Evolutionary conservation across 768 basidiomycete species (phyloP), one percentile per base, ranked within the genome.

Genomic region (Inosperma sp.): DNA sequence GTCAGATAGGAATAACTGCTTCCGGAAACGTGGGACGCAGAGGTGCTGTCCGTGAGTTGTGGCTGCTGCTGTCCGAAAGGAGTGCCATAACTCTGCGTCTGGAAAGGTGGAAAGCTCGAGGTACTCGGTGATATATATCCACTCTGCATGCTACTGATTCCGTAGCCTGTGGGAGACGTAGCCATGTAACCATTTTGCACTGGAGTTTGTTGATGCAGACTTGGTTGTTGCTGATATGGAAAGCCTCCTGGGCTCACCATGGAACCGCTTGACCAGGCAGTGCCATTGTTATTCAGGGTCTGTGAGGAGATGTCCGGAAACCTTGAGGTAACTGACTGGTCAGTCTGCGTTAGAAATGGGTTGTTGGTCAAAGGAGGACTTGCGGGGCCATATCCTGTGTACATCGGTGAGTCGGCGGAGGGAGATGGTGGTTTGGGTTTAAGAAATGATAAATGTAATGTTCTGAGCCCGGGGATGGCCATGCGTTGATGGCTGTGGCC

Each of bases 231-330:
- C 37, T 67, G 72, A 42, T 68, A 72, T 36, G 62, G 62, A 48
- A 71, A 74, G 41, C 60, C 62, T 19, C 62, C 59, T 25, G 48
- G 53, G 14, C 50, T 54, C 50, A 50, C 52, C 23, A 50, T 42
- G 7, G 54, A 42, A 31, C 55, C 59, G 49, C 54, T 36, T 21
- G 50, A 31, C 63, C 54, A 58, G 58, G 55, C 49, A 53, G 52
- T 39, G 51, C 56, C 35, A 17, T 34, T 23, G 13, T 33, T 25
- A 21, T 51, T 59, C 4, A 48, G 56, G 29, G 57, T 63, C 40
- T 59, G 57, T 35, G 47, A 62, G 30, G 72, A 73, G 59, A 90
- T 72, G 62, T 84, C 83, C 29, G 88, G 88, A 59, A 75, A 89
- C 53, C 87, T 80, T 17, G 72, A 64, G 22, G 74, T 72, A 26